Percentiles rank a stretch among this genome's conserved stretches.
Conservation (phyloP, 1,139 yeast species). For the Pichia sp. region DNA sequence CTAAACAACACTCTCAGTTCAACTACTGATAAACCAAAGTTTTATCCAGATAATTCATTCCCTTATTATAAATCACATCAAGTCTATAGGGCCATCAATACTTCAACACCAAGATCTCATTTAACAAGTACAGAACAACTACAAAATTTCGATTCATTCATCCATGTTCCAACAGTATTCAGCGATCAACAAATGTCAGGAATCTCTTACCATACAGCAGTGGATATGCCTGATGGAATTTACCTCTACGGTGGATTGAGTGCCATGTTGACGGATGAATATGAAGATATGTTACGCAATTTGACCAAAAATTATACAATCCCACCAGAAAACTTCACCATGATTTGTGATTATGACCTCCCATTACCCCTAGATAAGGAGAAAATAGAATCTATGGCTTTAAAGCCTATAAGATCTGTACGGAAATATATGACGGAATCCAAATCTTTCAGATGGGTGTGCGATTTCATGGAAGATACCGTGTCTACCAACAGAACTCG, state of each 20-base stretch:
- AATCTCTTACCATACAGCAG: constrained; percentile 33
- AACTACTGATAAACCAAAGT: constrained; percentile 10
- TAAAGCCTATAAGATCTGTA: constrained; percentile 30
- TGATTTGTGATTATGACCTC: constrained; percentile 32
- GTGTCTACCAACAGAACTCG: neutral
- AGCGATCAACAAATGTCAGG: constrained; percentile 33
- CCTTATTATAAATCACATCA: constrained; percentile 21
- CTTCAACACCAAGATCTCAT: neutral
- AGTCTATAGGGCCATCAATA: constrained; percentile 11
- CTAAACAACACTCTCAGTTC: constrained; percentile 18
- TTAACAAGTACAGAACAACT: too few relatives aligned
- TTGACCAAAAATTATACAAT: constrained; percentile 28
- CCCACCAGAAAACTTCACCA: constrained; percentile 28
- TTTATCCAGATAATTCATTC: constrained; percentile 16
- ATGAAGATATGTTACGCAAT: constrained; percentile 21
- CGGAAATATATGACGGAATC: constrained; percentile 32
- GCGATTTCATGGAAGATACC: constrained; percentile 12
- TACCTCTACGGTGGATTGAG: constrained; percentile 37
- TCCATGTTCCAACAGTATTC: constrained; percentile 30
- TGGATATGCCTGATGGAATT: constrained; percentile 29
- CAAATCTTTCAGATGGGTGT: constrained; percentile 24
- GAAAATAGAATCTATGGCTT: constrained; percentile 32
- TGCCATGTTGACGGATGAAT: constrained; percentile 27
- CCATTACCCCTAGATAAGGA: constrained; percentile 38
- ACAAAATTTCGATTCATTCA: constrained; percentile 16